A percentile compares a stretch with the other conserved stretches of the same genome.
Conservation (phyloP, 2,329 filamentous ascomycete genomes). For the Aspergillus sp. region DNA sequence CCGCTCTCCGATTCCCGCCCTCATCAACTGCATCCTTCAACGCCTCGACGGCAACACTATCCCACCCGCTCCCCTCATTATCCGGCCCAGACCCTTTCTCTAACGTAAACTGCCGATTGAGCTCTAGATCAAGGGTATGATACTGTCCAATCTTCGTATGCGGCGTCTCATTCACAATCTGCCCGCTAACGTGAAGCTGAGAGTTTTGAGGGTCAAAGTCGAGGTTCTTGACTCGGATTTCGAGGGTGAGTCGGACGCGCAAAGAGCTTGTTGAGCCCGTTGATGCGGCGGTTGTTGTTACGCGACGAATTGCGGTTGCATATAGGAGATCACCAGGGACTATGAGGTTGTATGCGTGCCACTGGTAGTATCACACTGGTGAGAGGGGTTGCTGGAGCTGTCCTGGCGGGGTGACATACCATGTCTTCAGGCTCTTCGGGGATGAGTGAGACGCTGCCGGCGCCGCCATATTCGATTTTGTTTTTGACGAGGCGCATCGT, state of each 20-base stretch:
- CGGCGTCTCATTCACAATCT: conserved; percentile 65
- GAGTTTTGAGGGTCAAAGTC: conserved; percentile 70
- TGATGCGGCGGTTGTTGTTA: conserved; percentile 56
- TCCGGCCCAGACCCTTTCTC: conserved; percentile 67
- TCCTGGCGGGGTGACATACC: conserved; percentile 43
- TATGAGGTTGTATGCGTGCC: conserved; percentile 75
- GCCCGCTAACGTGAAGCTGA: conserved; percentile 67
- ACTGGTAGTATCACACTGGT: conserved; percentile 44
- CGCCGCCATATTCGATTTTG: conserved; percentile 65
- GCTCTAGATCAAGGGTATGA: conserved; percentile 79
- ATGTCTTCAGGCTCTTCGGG: conserved; percentile 76
- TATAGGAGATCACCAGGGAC: conserved; percentile 63
- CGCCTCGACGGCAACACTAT: conserved; percentile 78
- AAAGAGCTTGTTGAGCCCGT: conserved; percentile 64
- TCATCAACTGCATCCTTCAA: conserved; percentile 77
- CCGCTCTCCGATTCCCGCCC: conserved; percentile 67
- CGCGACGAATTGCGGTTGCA: conserved; percentile 65
- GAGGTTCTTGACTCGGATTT: conserved; percentile 63
- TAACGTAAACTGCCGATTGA: conserved; percentile 82
- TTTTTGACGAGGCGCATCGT: conserved; percentile 67
- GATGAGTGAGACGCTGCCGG: conserved; percentile 64
- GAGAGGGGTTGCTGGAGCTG: conserved; percentile 1
- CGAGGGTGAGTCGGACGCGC: conserved; percentile 64
- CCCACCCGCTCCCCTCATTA: conserved; percentile 66
- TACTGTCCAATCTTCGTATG: conserved; percentile 66